phyloP scores from a whole-genome alignment of 148 eudicot genomes.

The Camellia lanceoleosa region DNA sequence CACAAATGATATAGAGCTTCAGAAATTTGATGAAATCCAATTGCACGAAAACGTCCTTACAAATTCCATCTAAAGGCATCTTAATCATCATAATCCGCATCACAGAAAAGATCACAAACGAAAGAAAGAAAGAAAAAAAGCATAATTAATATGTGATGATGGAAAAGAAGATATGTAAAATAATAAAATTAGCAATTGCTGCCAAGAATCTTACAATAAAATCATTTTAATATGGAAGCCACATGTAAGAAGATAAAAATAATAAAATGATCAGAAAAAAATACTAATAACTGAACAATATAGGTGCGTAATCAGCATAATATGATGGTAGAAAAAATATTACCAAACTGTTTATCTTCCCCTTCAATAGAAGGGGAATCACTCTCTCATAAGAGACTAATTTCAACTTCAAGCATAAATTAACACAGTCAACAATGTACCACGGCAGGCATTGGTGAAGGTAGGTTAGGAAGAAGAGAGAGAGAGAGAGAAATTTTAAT shows the following conservation, averaged over 20 bases:
- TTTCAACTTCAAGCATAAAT: background rate
- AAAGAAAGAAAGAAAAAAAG: background rate
- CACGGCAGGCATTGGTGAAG: background rate
- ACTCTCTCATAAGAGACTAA: background rate
- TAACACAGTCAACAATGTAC: background rate
- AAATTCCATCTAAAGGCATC: constrained; percentile 20
- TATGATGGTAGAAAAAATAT: background rate
- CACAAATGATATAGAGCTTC: constrained; percentile 16
- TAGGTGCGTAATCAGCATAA: background rate
- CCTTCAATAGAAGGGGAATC: background rate
- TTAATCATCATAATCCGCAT: constrained; percentile 20
- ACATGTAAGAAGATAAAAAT: background rate
- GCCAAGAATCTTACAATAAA: background rate
- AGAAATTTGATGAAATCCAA: constrained; percentile 11
- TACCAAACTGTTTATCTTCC: background rate
- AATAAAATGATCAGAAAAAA: background rate
- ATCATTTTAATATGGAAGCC: background rate
- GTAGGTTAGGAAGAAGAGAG: background rate
- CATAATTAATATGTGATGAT: constrained; percentile 16
- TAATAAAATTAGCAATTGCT: background rate
- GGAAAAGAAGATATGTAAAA: background rate
- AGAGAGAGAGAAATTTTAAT: no score
- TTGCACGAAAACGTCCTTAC: constrained; percentile 12
- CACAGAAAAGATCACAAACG: constrained; percentile 8
- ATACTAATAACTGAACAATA: background rate